Evolutionary conservation across 768 basidiomycete genomes (phyloP).

Genomic region (Pulveroboletus sp.): DNA sequence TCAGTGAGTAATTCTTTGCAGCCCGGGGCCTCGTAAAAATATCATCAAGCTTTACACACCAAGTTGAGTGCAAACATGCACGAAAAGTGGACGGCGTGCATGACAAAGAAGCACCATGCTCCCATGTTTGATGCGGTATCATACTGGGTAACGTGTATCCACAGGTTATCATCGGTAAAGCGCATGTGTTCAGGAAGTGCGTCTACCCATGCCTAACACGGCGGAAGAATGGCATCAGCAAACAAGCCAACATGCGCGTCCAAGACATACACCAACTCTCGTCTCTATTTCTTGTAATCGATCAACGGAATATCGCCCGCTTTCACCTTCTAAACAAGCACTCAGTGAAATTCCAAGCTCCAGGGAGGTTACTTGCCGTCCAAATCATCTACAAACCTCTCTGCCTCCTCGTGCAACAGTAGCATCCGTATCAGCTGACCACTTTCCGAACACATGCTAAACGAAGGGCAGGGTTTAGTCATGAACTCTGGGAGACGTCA

Average conservation of each 20-base stretch:
- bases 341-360: constrained; percentile 21
- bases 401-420: constrained; percentile 60
- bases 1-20: neutral
- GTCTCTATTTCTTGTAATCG: constrained; percentile 41
- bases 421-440: constrained; percentile 74
- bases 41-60: constrained; percentile 40
- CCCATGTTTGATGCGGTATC: constrained; percentile 77
- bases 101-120: constrained; percentile 78
- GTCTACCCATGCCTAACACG: constrained; percentile 56
- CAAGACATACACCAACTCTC: constrained; percentile 36
- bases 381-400: constrained; percentile 51
- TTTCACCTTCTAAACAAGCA: constrained; percentile 25
- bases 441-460: constrained; percentile 51
- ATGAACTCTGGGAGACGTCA: constrained; percentile 55
- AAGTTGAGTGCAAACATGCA: constrained; percentile 60
- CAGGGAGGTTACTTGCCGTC: constrained; percentile 38
- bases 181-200: constrained; percentile 70
- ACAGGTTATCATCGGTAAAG: constrained; percentile 67
- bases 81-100: constrained; percentile 73
- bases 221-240: constrained; percentile 8
- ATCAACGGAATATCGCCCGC: constrained; percentile 29
- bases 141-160: constrained; percentile 71
- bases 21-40: neutral
- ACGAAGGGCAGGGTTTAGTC: constrained; percentile 58
- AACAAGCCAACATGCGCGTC: neutral